Evolutionary conservation across 2,329 filamentous ascomycete genomes (phyloP), one percentile per base, ranked within the genome.

Genomic region (Arthrinium phaeospermum): DNA sequence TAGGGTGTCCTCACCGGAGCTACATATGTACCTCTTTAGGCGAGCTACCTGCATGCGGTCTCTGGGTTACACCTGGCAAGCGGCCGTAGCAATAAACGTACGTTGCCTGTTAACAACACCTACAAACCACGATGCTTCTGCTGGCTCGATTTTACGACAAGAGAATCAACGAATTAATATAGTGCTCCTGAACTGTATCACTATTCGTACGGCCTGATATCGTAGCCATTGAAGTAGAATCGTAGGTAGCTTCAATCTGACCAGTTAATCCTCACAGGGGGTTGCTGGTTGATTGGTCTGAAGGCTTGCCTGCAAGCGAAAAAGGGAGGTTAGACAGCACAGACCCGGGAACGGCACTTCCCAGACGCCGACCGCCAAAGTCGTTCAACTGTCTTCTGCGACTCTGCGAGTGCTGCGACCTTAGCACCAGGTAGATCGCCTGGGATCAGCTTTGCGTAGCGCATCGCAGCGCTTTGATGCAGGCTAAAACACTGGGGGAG

Each of bases 401-500:
- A 41, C 8, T 41, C 37, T 41, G 5, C 37, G 37, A 8, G 37
- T 10, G 8, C 27, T 51, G 49, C 49, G 49, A 51, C 49, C 37
- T 41, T 22, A 8, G 45, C 45, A 47, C 45, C 16, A 47, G 45
- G 45, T 8, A 10, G 46, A 49, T 49, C 46, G 46, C 19, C 46
- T 49, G 22, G 46, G 46, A 49, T n/a, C 46, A 49, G 27, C 51
- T 57, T 57, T n/a, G 6, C 10, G 49, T 37, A 61, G 53, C 30
- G 53, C 30, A 37, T 37, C 57, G 57, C 57, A 41, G 57, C 57
- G 57, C 57, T 64, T n/a, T 41, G 57, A 64, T 64, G 34, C 57
- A 64, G 57, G 57, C 57, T 64, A 64, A 64, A 64, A 64, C 57
- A 64, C 57, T 34, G 34, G 57, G 53, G 34, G 34, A 64, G 34